Evolutionary conservation across 2,329 filamentous ascomycete species (phyloP).

Genomic region (Pseudocercospora musae): DNA sequence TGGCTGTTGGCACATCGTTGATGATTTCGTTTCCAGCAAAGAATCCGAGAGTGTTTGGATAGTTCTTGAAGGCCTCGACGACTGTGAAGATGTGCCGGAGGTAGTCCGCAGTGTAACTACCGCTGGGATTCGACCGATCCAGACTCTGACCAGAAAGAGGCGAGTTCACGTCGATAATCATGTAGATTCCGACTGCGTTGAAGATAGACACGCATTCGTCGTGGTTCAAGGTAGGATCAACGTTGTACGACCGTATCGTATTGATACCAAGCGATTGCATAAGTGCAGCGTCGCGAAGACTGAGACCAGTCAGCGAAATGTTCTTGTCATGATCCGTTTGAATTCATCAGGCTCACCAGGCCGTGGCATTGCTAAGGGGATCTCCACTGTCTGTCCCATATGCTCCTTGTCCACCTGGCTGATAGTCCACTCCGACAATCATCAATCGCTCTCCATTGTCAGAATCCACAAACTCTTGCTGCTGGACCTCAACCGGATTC

Average conservation of each 20-base stretch:
- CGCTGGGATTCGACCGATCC: conserved; percentile 53
- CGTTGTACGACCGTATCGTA: conserved; percentile 63
- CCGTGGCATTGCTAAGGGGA: conserved; percentile 55
- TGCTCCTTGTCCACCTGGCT: conserved; percentile 59
- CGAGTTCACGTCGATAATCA: conserved; percentile 64
- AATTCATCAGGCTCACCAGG: conserved; percentile 40
- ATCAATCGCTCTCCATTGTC: conserved; percentile 58
- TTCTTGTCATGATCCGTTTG: neutral
- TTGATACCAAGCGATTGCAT: conserved; percentile 64
- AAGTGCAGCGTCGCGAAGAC: conserved; percentile 58
- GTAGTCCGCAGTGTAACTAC: conserved; percentile 55
- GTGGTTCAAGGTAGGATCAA: conserved; percentile 58
- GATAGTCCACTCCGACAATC: conserved; percentile 57
- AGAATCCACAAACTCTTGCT: conserved; percentile 60
- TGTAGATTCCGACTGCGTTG: conserved; percentile 64
- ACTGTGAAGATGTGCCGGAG: conserved; percentile 59
- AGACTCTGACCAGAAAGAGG: conserved; percentile 56
- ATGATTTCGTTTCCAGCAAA: conserved; percentile 68
- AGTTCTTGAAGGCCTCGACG: conserved; percentile 65
- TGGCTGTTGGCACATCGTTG: conserved; percentile 54
- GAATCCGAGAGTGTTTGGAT: conserved; percentile 64
- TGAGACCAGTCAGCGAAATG: neutral
- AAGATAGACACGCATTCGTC: conserved; percentile 62
- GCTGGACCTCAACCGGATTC: conserved; percentile 54
- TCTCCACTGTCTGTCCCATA: conserved; percentile 54